Evolutionary conservation across 2,329 filamentous ascomycete genomes (phyloP).

Genomic region (Pestalotiopsis fici): DNA sequence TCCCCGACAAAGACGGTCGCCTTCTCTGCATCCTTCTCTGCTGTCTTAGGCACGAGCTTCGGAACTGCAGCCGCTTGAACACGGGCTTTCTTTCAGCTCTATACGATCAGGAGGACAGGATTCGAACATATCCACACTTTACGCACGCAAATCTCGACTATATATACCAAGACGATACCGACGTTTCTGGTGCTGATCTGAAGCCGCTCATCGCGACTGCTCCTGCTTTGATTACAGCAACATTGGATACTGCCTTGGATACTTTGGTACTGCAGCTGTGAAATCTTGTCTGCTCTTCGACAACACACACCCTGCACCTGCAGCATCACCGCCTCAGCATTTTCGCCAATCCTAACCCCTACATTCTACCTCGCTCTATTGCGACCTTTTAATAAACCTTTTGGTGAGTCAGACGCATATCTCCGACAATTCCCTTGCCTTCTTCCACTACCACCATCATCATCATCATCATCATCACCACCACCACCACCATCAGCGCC

Average conservation of each 20-base stretch:
- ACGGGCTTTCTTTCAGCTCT: conserved; percentile 2
- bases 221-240: conserved; percentile 9
- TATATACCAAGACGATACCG: conserved; percentile 28
- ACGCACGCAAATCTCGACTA: conserved; percentile 16
- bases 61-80: conserved; percentile 5
- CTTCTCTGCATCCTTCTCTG: conserved; percentile 6
- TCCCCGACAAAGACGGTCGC: conserved; percentile 5
- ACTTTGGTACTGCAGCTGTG: conserved; percentile 14
- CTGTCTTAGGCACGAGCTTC: conserved; percentile 11
- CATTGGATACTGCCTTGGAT: not conserved
- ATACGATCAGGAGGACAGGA: not conserved
- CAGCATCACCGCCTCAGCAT: conserved; percentile 28
- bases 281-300: conserved; percentile 26
- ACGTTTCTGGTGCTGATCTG: conserved; percentile 29
- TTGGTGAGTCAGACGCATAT: conserved; percentile 34
- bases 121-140: not conserved
- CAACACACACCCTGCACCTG: conserved; percentile 24
- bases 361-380: conserved; percentile 25
- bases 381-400: conserved; percentile 20
- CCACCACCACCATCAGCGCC: conserved; percentile 16
- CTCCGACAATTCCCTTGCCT: conserved; percentile 16
- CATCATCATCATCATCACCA: conserved; percentile 16
- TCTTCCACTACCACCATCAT: conserved; percentile 16
- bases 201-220: conserved; percentile 28
- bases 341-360: conserved; percentile 27